A percentile compares a stretch with the other conserved stretches of the same genome.
Evolutionary conservation across 345 rosid species (phyloP).

Genomic region (Eucalyptus virginea): DNA sequence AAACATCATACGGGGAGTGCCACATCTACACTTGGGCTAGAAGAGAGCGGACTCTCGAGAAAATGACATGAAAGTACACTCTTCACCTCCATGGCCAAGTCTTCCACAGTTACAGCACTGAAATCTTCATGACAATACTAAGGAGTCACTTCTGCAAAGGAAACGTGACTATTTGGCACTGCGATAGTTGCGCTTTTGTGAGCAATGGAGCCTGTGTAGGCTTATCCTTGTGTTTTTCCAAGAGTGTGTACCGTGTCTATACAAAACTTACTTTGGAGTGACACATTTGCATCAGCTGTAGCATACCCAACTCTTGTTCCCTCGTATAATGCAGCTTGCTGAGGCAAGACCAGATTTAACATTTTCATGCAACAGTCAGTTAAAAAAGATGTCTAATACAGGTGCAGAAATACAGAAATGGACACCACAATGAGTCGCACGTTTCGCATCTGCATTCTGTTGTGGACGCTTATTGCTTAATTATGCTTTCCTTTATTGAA

Average conservation of each 20-base stretch:
- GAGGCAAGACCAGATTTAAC: slow-evolving; percentile 16
- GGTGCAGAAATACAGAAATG: background rate
- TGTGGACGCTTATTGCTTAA: background rate
- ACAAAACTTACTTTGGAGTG: slow-evolving; percentile 43
- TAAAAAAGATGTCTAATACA: background rate
- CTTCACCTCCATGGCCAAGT: slow-evolving; percentile 58
- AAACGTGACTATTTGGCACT: slow-evolving; percentile 6
- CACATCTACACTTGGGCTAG: background rate
- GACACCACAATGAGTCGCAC: background rate
- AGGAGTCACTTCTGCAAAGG: slow-evolving; percentile 43
- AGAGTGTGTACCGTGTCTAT: background rate
- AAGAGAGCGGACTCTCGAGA: background rate
- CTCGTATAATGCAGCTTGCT: slow-evolving; percentile 31
- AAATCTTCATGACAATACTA: slow-evolving; percentile 41
- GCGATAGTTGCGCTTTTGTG: background rate
- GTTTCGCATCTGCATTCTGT: background rate
- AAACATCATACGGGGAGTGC: background rate
- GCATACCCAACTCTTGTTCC: slow-evolving; percentile 45
- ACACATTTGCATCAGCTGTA: slow-evolving; percentile 63
- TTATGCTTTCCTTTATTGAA: background rate
- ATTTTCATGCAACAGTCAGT: background rate
- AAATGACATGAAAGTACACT: background rate
- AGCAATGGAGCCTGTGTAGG: background rate
- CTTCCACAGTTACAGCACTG: slow-evolving; percentile 41
- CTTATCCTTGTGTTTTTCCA: background rate